These are phyloP conservation scores for Tarenaya hassleriana DNA, from an alignment of 345 rosid species.

Conservation along the genomic window DNA sequence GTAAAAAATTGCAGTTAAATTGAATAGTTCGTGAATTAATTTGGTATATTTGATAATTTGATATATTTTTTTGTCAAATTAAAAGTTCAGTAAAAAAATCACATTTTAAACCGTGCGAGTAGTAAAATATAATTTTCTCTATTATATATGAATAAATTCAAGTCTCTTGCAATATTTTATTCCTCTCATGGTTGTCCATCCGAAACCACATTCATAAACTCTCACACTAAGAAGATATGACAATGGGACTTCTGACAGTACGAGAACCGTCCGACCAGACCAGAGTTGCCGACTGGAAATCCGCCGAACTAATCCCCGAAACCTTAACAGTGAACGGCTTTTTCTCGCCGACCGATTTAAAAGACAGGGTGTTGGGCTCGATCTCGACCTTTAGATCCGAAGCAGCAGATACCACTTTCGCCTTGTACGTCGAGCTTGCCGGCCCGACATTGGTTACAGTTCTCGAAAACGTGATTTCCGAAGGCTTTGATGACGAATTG, in stretches of 20 bases:
- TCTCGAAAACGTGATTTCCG: constrained; percentile 26
- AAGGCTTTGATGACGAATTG: background rate
- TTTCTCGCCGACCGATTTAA: constrained; percentile 19
- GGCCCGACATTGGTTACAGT: constrained; percentile 35
- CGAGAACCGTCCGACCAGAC: constrained; percentile 28
- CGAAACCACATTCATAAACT: too few relatives aligned
- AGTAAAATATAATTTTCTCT: too few relatives aligned
- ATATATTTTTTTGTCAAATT: too few relatives aligned
- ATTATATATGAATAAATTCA: background rate
- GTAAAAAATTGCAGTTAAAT: too few relatives aligned
- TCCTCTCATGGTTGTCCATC: too few relatives aligned
- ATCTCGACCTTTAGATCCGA: constrained; percentile 20
- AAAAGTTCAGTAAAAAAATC: too few relatives aligned
- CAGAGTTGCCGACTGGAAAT: constrained; percentile 16
- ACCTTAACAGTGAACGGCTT: constrained; percentile 23
- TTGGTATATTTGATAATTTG: too few relatives aligned
- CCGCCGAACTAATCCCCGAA: constrained; percentile 14
- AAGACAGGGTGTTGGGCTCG: constrained; percentile 21
- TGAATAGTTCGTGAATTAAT: too few relatives aligned
- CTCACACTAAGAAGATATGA: constrained; percentile 18
- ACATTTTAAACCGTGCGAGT: too few relatives aligned
- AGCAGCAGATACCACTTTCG: constrained; percentile 12
- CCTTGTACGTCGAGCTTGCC: constrained; percentile 24
- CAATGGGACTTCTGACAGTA: constrained; percentile 26
- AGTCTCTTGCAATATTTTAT: too few relatives aligned